Evolutionary conservation across 495 filamentous ascomycete species (phyloP), one percentile per base, ranked within the genome.

Genomic region (Tuber microsphaerosporum): DNA sequence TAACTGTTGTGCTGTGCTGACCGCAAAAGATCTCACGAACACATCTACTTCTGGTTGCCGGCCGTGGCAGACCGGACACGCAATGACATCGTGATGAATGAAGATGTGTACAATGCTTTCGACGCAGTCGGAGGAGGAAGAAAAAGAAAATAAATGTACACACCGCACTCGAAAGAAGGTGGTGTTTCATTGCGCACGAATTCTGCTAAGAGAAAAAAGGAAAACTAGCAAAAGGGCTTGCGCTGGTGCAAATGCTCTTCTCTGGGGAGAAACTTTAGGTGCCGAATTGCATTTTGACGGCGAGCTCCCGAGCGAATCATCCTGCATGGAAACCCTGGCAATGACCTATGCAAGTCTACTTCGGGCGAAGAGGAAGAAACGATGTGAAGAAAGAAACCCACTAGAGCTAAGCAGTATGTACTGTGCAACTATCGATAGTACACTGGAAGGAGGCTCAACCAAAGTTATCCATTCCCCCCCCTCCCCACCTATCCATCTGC

Each of bases 141-240:
- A 56, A 65, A 61, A 31, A 65, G 26, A 0, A 65, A 65, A 65
- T 26, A 65, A 65, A 65, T 65, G 56, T 65, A 65, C 56, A 31
- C 56, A 31, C 10, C 5, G 56, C 26, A 65, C 56, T 31, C 9
- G 5, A 10, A 12, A 56, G 9, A 56, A n/a, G 48, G 48, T 56
- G 26, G 26, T 65, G 56, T 65, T 65, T 65, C 56, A 65, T 65
- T 65, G 56, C 56, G 56, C 56, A 65, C 56, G 56, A 65, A 65
- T 65, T 26, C 12, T 17, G 4, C 56, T n/a, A 26, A 1, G 56
- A 31, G 56, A 65, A n/a, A 31, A 31, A 61, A 31, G 4, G n/a
- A 31, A 61, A 65, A 17, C 56, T n/a, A 65, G 56, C 56, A 31
- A 65, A 65, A 65, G n/a, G n/a, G 56, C 26, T 17, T 16, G n/a